phyloP scores from a whole-genome alignment of 2,329 filamentous ascomycete genomes.

The Coniella lustricola region DNA sequence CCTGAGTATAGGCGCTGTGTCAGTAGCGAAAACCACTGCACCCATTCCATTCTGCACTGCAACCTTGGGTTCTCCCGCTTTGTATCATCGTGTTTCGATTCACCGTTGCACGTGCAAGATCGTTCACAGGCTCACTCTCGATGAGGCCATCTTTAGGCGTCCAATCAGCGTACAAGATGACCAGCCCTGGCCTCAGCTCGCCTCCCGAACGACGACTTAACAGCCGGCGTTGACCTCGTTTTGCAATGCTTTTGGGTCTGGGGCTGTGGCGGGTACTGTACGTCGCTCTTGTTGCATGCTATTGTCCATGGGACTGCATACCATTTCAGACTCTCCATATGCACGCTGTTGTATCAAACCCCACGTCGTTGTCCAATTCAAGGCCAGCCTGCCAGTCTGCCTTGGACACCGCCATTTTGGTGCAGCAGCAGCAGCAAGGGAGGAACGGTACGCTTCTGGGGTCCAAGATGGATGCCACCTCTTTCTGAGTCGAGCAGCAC shows the following conservation, averaged over 20 bases:
- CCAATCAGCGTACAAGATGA: slow-evolving; percentile 5
- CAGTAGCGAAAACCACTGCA: background rate
- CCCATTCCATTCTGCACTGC: background rate
- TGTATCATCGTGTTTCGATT: background rate
- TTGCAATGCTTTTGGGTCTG: background rate
- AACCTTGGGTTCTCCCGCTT: background rate
- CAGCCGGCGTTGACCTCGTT: slow-evolving; percentile 10
- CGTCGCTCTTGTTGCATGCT: too few species aligned
- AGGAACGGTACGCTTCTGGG: too few species aligned
- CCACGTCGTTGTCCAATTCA: too few species aligned
- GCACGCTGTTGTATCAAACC: background rate
- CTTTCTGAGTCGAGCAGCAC: background rate
- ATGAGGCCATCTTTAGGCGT: background rate
- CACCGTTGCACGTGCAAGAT: slow-evolving; percentile 1
- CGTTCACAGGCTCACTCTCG: background rate
- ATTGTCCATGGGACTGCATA: too few species aligned
- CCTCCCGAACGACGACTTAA: slow-evolving; percentile 8
- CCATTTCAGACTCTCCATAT: too few species aligned
- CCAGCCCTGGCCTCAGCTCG: slow-evolving; percentile 8
- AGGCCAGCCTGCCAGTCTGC: too few species aligned
- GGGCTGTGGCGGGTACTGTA: too few species aligned
- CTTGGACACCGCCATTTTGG: too few species aligned
- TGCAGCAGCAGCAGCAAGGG: background rate
- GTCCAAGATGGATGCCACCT: too few species aligned
- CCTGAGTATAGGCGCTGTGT: too few species aligned